Evolutionary conservation across 768 basidiomycete genomes (phyloP), one percentile per base, ranked within the genome.

Genomic region (Pholiota microspora): DNA sequence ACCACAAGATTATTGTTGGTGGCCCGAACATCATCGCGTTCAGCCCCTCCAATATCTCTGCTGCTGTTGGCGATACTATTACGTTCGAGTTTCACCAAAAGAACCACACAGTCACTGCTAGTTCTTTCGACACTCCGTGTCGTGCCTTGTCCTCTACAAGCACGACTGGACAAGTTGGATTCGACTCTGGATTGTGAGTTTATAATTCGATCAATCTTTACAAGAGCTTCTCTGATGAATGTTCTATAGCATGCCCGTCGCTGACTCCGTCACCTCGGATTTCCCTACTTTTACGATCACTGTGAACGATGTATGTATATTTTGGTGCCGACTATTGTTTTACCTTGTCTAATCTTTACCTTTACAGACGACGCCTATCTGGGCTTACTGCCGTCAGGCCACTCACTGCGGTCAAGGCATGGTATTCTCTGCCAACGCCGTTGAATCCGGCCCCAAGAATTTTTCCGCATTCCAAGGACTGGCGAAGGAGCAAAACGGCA

Each of bases 361-460:
- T 56, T 45, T 13, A 51, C 51, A 81, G 79, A 79, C 79, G 12
- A 63, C 68, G 13, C 83, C 81, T 2, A 73, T 84, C 59, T 84
- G 80, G 83, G 77, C 68, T 2, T 83, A 77, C 69, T 84, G 83
- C 64, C 68, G 69, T 1, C 82, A 83, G 60, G 46, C 56, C 2
- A 66, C 60, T 38, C 84, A 86, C 64, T 85, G 84, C 62, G 75
- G 74, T 0, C 63, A 69, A 40, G 83, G 83, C 45, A 85, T 85
- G 84, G 82, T 84, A 47, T 84, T 84, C 67, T 66, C 79, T 21
- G 72, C 72, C 56, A 87, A 84, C 64, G 76, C 84, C 10, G 69
- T 74, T 28, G 80, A 79, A 57, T 57, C 68, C 2, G 75, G 80
- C n/a, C 55, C 75, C 18, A 79, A 81, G 58, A 82, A 64, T 61